A percentile compares a stretch with the other conserved stretches of the same genome.
phyloP scores from a whole-genome alignment of 1,284 basidiomycete genomes.

The Waitea zeae region DNA sequence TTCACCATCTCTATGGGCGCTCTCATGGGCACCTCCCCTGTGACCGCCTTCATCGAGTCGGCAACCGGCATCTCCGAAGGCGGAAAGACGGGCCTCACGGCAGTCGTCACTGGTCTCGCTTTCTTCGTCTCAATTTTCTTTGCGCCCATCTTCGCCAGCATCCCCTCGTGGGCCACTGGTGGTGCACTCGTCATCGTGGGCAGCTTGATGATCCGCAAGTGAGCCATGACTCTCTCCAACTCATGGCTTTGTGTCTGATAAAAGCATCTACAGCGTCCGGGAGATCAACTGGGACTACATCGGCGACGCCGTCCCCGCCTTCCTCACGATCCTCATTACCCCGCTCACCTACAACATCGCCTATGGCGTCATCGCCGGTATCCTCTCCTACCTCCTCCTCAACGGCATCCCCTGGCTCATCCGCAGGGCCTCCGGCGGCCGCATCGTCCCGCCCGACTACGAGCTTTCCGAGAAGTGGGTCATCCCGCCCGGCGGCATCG shows the following conservation, averaged over 20 bases:
- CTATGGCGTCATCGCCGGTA: conserved; percentile 76
- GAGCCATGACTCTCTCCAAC: conserved; percentile 18
- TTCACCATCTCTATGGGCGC: conserved; percentile 71
- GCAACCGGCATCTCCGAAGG: conserved; percentile 74
- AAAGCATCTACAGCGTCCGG: conserved; percentile 27
- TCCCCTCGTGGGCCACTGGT: conserved; percentile 81
- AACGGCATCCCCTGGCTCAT: conserved; percentile 56
- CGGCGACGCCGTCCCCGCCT: conserved; percentile 75
- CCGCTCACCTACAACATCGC: conserved; percentile 67
- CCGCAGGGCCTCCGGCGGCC: conserved; percentile 34
- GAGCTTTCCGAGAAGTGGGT: conserved; percentile 43
- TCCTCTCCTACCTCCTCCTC: conserved; percentile 53
- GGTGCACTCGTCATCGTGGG: conserved; percentile 79
- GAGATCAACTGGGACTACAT: conserved; percentile 85
- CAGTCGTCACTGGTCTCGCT: conserved; percentile 54
- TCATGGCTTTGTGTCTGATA: background rate
- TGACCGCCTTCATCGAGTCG: conserved; percentile 78
- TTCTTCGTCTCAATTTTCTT: conserved; percentile 87
- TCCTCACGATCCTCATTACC: conserved; percentile 64
- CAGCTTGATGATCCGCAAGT: conserved; percentile 80
- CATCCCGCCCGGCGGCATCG: too few relatives aligned
- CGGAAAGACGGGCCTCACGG: conserved; percentile 77
- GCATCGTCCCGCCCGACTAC: conserved; percentile 51
- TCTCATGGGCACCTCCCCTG: conserved; percentile 74
- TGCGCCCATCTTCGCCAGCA: conserved; percentile 77